Base-by-base conservation (phyloP, 2,329 filamentous ascomycete genomes). In the Hypocrella siamensis region DNA sequence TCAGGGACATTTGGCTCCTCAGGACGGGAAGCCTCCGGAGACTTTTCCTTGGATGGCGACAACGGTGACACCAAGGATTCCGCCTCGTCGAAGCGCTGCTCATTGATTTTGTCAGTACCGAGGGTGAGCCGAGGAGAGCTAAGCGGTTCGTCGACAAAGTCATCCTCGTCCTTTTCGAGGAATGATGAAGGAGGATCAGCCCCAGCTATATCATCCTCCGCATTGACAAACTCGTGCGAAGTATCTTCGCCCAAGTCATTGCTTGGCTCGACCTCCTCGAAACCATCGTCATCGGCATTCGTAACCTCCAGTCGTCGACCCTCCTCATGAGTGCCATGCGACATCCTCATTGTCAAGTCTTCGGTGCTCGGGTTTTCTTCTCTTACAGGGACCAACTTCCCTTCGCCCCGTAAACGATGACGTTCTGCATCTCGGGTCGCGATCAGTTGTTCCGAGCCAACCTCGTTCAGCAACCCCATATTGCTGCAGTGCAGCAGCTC, bases 401-500 rank as follows among this genome's bases (percentile, higher is more conserved):
- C 86, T 48, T 90, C 80, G 1, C 63, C 65, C 42, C 84, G 78
- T 26, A 96, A 60, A 25, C 74, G 71, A 42, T 92, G 81, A 31
- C 90, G 75, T 50, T 94, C 85, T 9, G 66, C 58, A 47, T 98
- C 86, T 37, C 90, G 71, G 26, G 73, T 65, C 38, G 69, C 74
- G 37, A 96, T 84, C 40, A 93, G 74, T 41, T 84, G 77, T 50
- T 98, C 86, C 9, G 85, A 86, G 19, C 88, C 90, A 8, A 74
- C 64, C 51, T 96, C 86, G 49, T 98, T 98, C 41, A 98, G 61
- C 22, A 98, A 63, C 5, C 82, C 86, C 90, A 98, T 98, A 51
- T 98, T 98, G 53, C 88, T 96, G 57, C 90, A 98, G 54, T 98
- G 90, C 25, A 98, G 60, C 28, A 98, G 64, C 55, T 98, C 90